These are phyloP conservation scores for Symbiodinium pilosum DNA, from an alignment of 73 alveolate genomes.

Conservation along the genomic window DNA sequence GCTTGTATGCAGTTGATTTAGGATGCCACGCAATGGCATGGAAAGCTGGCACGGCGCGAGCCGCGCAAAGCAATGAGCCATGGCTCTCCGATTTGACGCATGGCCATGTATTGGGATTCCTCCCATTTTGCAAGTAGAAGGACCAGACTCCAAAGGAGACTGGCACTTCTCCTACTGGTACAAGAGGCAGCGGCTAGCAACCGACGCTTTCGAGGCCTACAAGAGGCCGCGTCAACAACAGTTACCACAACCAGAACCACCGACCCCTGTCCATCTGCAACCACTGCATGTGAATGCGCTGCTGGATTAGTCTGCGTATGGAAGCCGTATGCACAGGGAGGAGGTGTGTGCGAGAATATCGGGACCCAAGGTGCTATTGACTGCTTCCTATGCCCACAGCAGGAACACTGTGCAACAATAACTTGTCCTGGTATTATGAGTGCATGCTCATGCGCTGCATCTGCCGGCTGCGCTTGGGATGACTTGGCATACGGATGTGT, in stretches of 20 bases:
- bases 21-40: slow-evolving; percentile 5
- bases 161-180: neutral
- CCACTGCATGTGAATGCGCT: slow-evolving; percentile 45
- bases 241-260: slow-evolving; percentile 9
- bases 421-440: slow-evolving; percentile 21
- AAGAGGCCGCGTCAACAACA: slow-evolving; percentile 10
- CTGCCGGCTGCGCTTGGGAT: slow-evolving; percentile 89
- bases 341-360: slow-evolving; percentile 51
- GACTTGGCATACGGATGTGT: neutral
- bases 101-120: no score
- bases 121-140: neutral
- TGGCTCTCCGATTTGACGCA: neutral
- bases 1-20: no score
- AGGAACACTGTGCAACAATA: slow-evolving; percentile 31
- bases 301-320: slow-evolving; percentile 54
- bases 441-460: slow-evolving; percentile 53
- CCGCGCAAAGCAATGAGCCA: neutral
- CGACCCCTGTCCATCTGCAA: slow-evolving; percentile 47
- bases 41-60: neutral
- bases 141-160: neutral
- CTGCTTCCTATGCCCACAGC: slow-evolving; percentile 25
- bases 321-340: slow-evolving; percentile 54
- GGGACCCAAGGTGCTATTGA: slow-evolving; percentile 19
- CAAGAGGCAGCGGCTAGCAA: slow-evolving; percentile 3
- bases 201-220: slow-evolving; percentile 7